These are phyloP conservation scores for Amylostereum chailletii DNA, from an alignment of 1,284 basidiomycete species.

Conservation along the genomic window DNA sequence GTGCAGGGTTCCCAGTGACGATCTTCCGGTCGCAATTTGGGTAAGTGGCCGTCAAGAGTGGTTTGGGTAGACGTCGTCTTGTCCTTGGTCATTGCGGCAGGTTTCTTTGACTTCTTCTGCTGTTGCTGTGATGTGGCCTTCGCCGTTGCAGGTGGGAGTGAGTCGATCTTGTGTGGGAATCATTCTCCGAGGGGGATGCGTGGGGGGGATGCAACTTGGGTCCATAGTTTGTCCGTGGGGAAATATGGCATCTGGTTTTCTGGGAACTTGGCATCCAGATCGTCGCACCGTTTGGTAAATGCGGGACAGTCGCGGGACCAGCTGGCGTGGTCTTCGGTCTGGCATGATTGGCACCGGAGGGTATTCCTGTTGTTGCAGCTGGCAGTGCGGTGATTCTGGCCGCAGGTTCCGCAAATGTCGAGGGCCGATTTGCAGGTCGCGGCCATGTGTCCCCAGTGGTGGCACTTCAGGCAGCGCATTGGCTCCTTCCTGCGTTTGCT, in stretches of 20 bases:
- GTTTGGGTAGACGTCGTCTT: no score
- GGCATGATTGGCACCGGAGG: not conserved
- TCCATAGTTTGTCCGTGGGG: slow-evolving; percentile 1
- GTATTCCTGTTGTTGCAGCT: not conserved
- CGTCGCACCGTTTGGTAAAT: not conserved
- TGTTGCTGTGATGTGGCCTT: accelerated
- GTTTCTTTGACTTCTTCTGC: no score
- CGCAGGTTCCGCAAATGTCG: slow-evolving; percentile 8
- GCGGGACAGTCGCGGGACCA: slow-evolving; percentile 3
- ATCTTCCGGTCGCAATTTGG: no score
- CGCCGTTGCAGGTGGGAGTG: no score
- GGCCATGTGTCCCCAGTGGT: slow-evolving; percentile 4
- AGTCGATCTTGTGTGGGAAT: not conserved
- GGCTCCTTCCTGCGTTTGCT: slow-evolving; percentile 4
- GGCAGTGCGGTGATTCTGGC: slow-evolving; percentile 1
- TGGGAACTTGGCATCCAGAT: not conserved
- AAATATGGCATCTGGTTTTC: not conserved
- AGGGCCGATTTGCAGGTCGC: not conserved
- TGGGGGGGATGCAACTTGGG: not conserved
- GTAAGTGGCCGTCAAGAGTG: no score
- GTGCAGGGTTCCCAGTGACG: no score
- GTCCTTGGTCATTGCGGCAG: no score
- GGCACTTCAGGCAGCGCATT: slow-evolving; percentile 8
- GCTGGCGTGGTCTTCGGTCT: not conserved
- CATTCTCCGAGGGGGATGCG: not conserved